These are phyloP conservation scores for Hypoxylon fuscum DNA, from an alignment of 495 filamentous ascomycete genomes.

Conservation along the genomic window DNA sequence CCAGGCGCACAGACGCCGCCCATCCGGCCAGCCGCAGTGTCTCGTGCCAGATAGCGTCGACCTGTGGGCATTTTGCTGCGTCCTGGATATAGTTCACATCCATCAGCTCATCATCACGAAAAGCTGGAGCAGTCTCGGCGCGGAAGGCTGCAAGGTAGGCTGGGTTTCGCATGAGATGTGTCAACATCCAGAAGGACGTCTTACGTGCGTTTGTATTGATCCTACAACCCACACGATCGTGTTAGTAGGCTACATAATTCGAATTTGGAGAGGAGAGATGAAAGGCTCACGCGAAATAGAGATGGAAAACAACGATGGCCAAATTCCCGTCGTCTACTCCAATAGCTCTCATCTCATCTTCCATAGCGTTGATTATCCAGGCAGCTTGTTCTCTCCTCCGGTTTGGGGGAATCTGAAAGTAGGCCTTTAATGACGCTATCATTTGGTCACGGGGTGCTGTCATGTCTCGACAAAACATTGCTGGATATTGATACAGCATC, in stretches of 20 bases:
- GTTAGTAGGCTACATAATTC: too few relatives aligned
- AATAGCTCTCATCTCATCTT: conserved; percentile 35
- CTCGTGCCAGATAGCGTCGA: conserved; percentile 39
- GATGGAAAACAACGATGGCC: conserved; percentile 25
- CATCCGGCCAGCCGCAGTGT: conserved; percentile 27
- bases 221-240: neutral
- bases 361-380: conserved; percentile 36
- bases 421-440: conserved; percentile 21
- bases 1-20: conserved; percentile 35
- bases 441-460: conserved; percentile 9
- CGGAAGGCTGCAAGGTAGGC: conserved; percentile 10
- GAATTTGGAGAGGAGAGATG: neutral
- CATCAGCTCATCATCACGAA: neutral
- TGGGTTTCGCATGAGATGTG: conserved; percentile 25
- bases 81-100: conserved; percentile 12
- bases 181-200: conserved; percentile 42
- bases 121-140: conserved; percentile 16
- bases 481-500: conserved; percentile 39
- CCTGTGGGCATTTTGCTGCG: conserved; percentile 6
- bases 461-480: conserved; percentile 18
- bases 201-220: conserved; percentile 42
- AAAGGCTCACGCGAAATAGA: conserved; percentile 24
- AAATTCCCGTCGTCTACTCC: conserved; percentile 23
- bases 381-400: conserved; percentile 12
- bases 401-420: conserved; percentile 33